Percentiles rank a stretch among this genome's conserved stretches.
Evolutionary conservation across 1,284 basidiomycete species (phyloP).

Genomic region (Tilletia setariae): DNA sequence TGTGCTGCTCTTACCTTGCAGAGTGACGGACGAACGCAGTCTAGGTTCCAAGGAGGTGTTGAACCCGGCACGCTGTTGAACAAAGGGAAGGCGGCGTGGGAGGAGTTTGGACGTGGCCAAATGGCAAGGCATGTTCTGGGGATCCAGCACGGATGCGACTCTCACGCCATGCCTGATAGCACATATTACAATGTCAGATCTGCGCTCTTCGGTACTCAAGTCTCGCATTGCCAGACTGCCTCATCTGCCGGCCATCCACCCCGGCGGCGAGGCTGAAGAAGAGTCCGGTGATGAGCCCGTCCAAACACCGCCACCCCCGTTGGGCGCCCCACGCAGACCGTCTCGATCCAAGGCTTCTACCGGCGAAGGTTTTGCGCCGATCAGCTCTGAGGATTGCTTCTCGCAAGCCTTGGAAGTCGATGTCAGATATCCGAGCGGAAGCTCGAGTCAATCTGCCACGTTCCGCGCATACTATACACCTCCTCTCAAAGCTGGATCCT

Average conservation of each 20-base stretch:
- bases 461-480: constrained; percentile 57
- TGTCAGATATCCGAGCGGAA: constrained; percentile 21
- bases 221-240: constrained; percentile 19
- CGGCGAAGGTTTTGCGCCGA: neutral
- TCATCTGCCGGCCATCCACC: constrained; percentile 22
- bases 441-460: constrained; percentile 19
- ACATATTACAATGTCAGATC: neutral
- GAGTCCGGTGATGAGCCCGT: neutral
- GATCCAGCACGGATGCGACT: too few species aligned
- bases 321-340: neutral
- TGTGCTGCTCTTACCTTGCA: neutral
- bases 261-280: neutral
- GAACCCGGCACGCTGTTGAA: neutral
- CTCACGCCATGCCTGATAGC: neutral
- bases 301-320: neutral
- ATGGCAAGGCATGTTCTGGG: too few species aligned
- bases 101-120: neutral
- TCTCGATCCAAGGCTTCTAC: neutral
- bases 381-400: constrained; percentile 10
- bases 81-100: constrained; percentile 2
- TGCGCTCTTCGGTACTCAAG: constrained; percentile 20
- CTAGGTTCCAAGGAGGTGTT: neutral
- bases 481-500: constrained; percentile 9
- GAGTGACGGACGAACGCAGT: neutral
- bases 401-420: constrained; percentile 45